Conservation (phyloP, 1,139 yeast species). For the Hansenula lynferdii region DNA sequence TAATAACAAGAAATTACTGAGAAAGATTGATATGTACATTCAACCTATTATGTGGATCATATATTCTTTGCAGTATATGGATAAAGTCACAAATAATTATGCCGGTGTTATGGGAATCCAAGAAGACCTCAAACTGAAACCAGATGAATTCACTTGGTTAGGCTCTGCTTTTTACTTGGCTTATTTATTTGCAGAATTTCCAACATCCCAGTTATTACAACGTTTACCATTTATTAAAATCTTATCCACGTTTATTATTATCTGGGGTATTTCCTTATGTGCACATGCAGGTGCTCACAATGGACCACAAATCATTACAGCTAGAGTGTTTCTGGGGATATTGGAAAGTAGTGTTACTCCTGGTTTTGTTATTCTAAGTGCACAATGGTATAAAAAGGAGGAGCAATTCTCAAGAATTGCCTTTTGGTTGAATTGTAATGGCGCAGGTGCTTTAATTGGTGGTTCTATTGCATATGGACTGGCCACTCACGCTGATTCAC, state of each 20-base stretch:
- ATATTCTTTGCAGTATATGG: conserved; percentile 13
- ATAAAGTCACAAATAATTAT: conserved; percentile 8
- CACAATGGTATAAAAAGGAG: conserved; percentile 47
- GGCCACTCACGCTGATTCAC: conserved; percentile 26
- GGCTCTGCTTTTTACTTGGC: conserved; percentile 50
- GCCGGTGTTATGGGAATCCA: conserved; percentile 38
- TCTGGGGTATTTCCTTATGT: conserved; percentile 43
- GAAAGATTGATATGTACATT: conserved; percentile 15
- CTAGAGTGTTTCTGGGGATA: conserved; percentile 42
- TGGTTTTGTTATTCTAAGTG: conserved; percentile 45
- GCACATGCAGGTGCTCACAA: conserved; percentile 36
- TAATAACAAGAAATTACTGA: conserved; percentile 10
- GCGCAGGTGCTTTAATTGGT: conserved; percentile 38
- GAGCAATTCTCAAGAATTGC: conserved; percentile 47
- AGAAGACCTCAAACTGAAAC: conserved; percentile 22
- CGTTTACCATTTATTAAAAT: conserved; percentile 39
- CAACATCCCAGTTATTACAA: conserved; percentile 46
- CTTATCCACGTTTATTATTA: conserved; percentile 31
- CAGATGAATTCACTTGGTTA: conserved; percentile 35
- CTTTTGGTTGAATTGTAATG: conserved; percentile 47
- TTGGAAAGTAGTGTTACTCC: conserved; percentile 46
- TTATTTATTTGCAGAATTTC: conserved; percentile 38
- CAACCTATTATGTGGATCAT: conserved; percentile 16
- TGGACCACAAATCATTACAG: conserved; percentile 35
- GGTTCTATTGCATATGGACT: conserved; percentile 35